Evolutionary conservation across 345 rosid species (phyloP).

Genomic region (Lumnitzera racemosa): DNA sequence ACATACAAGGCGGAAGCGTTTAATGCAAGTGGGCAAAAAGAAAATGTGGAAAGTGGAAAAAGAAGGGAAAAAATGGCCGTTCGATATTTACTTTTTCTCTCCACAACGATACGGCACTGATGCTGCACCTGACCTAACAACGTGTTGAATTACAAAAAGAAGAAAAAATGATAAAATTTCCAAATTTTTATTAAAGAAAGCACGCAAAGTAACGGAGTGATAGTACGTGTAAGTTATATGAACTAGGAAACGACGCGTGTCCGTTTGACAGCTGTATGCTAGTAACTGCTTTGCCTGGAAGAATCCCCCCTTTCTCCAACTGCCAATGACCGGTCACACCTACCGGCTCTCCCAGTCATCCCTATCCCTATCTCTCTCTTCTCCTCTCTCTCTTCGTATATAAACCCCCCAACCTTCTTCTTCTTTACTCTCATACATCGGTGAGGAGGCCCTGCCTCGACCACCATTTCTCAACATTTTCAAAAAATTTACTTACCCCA

Average conservation of each 20-base stretch:
- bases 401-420: neutral
- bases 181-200: neutral
- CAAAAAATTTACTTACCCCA: neutral
- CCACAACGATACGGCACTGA: too few species aligned
- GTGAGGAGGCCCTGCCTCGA: constrained; percentile 37
- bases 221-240: constrained; percentile 36
- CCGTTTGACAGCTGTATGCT: constrained; percentile 50
- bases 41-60: too few species aligned
- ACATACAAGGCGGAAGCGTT: too few species aligned
- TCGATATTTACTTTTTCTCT: constrained; percentile 1
- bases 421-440: constrained; percentile 2
- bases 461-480: neutral
- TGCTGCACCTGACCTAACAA: too few species aligned
- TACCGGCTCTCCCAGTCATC: constrained; percentile 50
- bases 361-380: constrained; percentile 12
- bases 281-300: constrained; percentile 57
- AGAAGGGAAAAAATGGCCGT: too few species aligned
- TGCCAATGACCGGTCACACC: constrained; percentile 42
- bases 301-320: constrained; percentile 23
- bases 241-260: constrained; percentile 37
- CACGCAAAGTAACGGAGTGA: constrained; percentile 1
- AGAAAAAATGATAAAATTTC: neutral
- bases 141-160: neutral
- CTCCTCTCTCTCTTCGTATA: neutral
- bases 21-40: too few species aligned